These are phyloP conservation scores for Nicotiana tabacum DNA, from an alignment of 257 asterid species.

Conservation along the genomic window DNA sequence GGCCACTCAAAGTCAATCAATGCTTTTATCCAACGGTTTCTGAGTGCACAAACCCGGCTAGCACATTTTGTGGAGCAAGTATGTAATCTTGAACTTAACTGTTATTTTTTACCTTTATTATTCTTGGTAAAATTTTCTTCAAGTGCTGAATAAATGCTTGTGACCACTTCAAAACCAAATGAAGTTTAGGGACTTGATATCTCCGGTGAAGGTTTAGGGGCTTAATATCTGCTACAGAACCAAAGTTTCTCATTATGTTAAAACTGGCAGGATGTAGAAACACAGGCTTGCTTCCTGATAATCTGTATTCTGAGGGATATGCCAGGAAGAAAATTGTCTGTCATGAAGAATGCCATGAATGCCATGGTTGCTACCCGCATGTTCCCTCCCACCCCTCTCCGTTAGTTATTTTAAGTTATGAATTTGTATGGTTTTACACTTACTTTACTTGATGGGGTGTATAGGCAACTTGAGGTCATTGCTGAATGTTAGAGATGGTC, in stretches of 20 bases:
- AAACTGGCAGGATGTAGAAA: background rate
- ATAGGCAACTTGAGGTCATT: background rate
- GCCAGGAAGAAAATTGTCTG: background rate
- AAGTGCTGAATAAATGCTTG: background rate
- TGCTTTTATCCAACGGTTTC: slow-evolving; percentile 89
- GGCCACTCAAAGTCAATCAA: slow-evolving; percentile 80
- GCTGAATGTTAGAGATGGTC: background rate
- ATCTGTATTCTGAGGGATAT: background rate
- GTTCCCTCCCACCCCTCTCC: background rate
- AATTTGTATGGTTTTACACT: background rate
- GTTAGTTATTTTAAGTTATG: background rate
- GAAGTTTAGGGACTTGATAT: background rate
- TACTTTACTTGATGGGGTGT: background rate
- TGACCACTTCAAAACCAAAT: background rate
- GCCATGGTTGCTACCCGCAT: background rate
- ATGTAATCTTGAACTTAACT: slow-evolving; percentile 21
- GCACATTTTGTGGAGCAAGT: slow-evolving; percentile 98
- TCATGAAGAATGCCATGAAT: background rate
- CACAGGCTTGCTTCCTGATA: background rate
- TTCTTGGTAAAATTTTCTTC: background rate
- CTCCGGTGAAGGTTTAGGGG: background rate
- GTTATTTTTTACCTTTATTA: background rate
- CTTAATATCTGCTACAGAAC: background rate
- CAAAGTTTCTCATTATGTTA: background rate
- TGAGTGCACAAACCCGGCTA: slow-evolving; percentile 91